phyloP scores from a whole-genome alignment of 2,329 filamentous ascomycete genomes.

The Metarhizium rileyi region DNA sequence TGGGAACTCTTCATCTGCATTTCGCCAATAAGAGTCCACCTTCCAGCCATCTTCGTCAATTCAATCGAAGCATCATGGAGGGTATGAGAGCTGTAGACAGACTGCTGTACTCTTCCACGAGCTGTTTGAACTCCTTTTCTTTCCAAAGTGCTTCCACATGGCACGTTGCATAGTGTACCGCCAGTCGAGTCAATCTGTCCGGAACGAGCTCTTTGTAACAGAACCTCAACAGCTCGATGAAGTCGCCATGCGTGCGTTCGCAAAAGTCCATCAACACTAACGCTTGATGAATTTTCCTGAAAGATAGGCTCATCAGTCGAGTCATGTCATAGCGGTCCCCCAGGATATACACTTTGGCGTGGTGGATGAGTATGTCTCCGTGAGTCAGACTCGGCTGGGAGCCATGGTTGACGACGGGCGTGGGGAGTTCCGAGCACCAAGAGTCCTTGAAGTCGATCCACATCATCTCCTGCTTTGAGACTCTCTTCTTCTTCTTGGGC shows the following conservation, averaged over 20 bases:
- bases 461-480: background rate
- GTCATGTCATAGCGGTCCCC: constrained; percentile 8
- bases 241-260: background rate
- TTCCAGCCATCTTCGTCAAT: too few relatives aligned
- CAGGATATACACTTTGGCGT: constrained; percentile 7
- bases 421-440: background rate
- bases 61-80: too few relatives aligned
- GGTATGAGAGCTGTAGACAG: too few relatives aligned
- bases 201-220: too few relatives aligned
- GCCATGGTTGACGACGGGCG: background rate
- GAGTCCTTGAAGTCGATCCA: background rate
- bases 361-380: constrained; percentile 3
- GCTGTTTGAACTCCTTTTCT: too few relatives aligned
- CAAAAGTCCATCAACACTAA: constrained; percentile 1
- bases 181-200: too few relatives aligned
- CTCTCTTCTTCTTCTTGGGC: background rate
- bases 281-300: constrained; percentile 4
- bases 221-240: too few relatives aligned
- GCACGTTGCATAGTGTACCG: too few relatives aligned
- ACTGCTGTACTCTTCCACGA: too few relatives aligned
- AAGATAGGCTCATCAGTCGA: constrained; percentile 3
- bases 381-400: background rate
- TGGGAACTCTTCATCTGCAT: too few relatives aligned
- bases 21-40: too few relatives aligned
- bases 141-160: too few relatives aligned